phyloP scores from a whole-genome alignment of 768 basidiomycete genomes.

The Leccinellum albellum region DNA sequence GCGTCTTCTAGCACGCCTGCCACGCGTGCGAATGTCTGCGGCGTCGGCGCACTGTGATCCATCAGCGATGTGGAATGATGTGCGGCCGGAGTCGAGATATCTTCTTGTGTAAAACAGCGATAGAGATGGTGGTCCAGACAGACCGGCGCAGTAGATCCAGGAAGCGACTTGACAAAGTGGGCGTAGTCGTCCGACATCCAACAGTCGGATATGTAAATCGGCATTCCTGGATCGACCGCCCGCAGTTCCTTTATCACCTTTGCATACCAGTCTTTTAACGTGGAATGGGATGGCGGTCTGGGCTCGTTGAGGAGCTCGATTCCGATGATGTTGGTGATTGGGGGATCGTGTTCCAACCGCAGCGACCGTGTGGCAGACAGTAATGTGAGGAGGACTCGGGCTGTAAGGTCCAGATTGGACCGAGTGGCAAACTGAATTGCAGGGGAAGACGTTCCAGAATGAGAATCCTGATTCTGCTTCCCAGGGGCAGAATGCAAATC shows the following conservation, averaged over 20 bases:
- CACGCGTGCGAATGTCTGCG: constrained; percentile 39
- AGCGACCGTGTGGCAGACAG: constrained; percentile 35
- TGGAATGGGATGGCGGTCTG: constrained; percentile 43
- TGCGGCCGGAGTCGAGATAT: constrained; percentile 49
- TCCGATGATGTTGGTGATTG: constrained; percentile 47
- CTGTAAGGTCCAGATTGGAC: constrained; percentile 45
- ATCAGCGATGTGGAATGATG: constrained; percentile 51
- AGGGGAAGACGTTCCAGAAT: constrained; percentile 56
- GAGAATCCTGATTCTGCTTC: constrained; percentile 68
- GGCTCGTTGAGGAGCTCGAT: constrained; percentile 63
- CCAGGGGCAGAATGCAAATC: constrained; percentile 75
- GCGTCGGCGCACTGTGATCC: constrained; percentile 38
- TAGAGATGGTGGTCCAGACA: constrained; percentile 83
- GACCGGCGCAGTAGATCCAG: constrained; percentile 36
- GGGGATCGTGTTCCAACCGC: constrained; percentile 45
- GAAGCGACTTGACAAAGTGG: constrained; percentile 42
- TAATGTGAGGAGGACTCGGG: constrained; percentile 46
- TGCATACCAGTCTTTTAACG: constrained; percentile 62
- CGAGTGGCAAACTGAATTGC: constrained; percentile 46
- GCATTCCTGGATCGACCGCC: constrained; percentile 48
- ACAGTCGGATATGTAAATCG: constrained; percentile 71
- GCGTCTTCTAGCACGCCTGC: constrained; percentile 32
- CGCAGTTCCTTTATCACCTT: constrained; percentile 52
- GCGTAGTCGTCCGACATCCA: constrained; percentile 71
- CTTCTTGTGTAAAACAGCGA: constrained; percentile 67